A percentile compares a stretch with the other conserved stretches of the same genome.
Conservation (phyloP, 805 yeast genomes). For the Lachancea fermentati region DNA sequence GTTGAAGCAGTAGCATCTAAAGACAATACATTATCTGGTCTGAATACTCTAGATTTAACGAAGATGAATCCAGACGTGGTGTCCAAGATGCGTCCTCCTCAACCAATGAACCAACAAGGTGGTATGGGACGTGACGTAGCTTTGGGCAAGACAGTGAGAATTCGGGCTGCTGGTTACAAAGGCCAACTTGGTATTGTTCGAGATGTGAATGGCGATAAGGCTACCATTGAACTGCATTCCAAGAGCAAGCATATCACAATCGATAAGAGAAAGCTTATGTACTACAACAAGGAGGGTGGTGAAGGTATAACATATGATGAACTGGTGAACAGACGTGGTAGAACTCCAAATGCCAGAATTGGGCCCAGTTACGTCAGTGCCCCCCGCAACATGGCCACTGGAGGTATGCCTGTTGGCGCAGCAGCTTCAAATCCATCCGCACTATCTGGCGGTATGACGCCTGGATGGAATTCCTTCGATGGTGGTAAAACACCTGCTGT, state of each 20-base stretch:
- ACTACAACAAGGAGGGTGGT: slow-evolving; percentile 57
- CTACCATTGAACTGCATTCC: slow-evolving; percentile 90
- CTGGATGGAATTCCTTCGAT: slow-evolving; percentile 51
- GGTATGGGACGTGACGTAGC: slow-evolving; percentile 76
- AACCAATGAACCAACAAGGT: slow-evolving; percentile 43
- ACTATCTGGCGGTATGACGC: slow-evolving; percentile 42
- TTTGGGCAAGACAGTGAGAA: slow-evolving; percentile 76
- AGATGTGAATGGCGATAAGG: slow-evolving; percentile 87
- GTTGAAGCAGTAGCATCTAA: slow-evolving; percentile 83
- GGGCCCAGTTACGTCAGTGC: slow-evolving; percentile 34
- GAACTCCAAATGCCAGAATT: slow-evolving; percentile 33
- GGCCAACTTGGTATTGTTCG: slow-evolving; percentile 91
- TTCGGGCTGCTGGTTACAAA: slow-evolving; percentile 87
- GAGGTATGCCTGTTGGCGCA: slow-evolving; percentile 28
- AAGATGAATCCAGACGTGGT: slow-evolving; percentile 75
- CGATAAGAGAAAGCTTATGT: slow-evolving; percentile 71
- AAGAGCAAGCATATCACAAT: slow-evolving; percentile 84
- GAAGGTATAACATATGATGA: slow-evolving; percentile 73
- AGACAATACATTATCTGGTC: slow-evolving; percentile 46
- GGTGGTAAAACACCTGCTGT: slow-evolving; percentile 43
- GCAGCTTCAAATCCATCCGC: slow-evolving; percentile 29
- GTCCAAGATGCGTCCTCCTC: slow-evolving; percentile 50
- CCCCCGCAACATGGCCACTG: slow-evolving; percentile 31
- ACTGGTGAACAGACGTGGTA: slow-evolving; percentile 51
- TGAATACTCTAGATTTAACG: slow-evolving; percentile 54